Conservation (phyloP, 352 stramenopile species). For the Phytophthora crassamura region DNA sequence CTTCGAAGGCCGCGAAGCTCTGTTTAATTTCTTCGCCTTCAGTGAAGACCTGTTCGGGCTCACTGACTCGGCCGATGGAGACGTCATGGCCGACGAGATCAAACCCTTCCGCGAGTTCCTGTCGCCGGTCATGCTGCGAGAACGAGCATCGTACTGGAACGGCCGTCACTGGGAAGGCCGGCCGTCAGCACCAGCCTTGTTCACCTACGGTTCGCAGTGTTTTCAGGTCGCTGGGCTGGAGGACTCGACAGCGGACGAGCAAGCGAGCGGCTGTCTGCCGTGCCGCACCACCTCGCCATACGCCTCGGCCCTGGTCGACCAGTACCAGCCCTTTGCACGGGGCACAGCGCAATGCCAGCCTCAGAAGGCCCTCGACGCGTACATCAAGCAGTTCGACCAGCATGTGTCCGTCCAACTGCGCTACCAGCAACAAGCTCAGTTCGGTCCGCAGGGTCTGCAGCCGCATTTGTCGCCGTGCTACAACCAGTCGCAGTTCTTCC, state of each 20-base stretch:
- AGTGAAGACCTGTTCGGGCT: conserved; percentile 77
- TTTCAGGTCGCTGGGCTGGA: conserved; percentile 51
- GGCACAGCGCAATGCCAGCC: conserved; percentile 52
- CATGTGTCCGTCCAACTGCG: conserved; percentile 80
- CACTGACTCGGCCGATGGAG: conserved; percentile 32
- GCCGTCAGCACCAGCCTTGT: conserved; percentile 60
- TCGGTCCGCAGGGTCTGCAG: conserved; percentile 67
- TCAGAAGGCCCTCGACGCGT: conserved; percentile 79
- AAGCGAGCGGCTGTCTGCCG: conserved; percentile 59
- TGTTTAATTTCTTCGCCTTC: conserved; percentile 79
- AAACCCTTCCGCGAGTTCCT: conserved; percentile 62
- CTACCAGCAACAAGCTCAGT: conserved; percentile 74
- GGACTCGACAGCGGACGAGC: conserved; percentile 4
- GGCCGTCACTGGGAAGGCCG: conserved; percentile 80
- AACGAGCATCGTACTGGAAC: conserved; percentile 86
- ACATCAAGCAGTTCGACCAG: conserved; percentile 85
- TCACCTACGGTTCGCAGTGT: conserved; percentile 80
- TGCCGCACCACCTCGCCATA: conserved; percentile 71
- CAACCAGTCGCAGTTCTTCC: conserved; percentile 86
- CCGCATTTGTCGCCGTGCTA: conserved; percentile 82
- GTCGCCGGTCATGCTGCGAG: conserved; percentile 44
- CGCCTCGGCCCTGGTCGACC: conserved; percentile 42
- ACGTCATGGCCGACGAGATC: conserved; percentile 41
- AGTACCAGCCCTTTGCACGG: conserved; percentile 47
- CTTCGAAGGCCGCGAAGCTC: conserved; percentile 77